Evolutionary conservation across 441 rosid genomes (phyloP).

Genomic region (Francoa sonchifolia): DNA sequence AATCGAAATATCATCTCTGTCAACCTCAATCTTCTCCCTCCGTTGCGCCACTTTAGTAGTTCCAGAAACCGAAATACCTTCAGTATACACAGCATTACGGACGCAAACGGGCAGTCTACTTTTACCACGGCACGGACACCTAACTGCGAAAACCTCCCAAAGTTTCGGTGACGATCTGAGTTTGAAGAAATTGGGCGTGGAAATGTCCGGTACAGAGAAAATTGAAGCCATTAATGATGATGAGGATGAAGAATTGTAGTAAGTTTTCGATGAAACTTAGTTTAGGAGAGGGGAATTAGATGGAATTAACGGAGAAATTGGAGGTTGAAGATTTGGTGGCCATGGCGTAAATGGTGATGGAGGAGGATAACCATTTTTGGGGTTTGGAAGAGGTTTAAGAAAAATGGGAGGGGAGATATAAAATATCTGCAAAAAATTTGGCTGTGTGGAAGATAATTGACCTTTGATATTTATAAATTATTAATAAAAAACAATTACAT

Average conservation of each 20-base stretch:
- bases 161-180: constrained; percentile 26
- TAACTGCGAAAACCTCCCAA: constrained; percentile 21
- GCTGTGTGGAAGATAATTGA: no score
- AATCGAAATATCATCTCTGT: constrained; percentile 47
- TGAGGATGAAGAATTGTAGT: constrained; percentile 8
- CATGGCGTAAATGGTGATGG: no score
- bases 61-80: constrained; percentile 22
- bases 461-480: no score
- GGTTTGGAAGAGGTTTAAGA: no score
- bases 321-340: no score
- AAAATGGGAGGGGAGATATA: no score
- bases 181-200: constrained; percentile 30
- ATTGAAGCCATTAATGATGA: constrained; percentile 35
- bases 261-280: no score
- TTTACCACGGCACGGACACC: constrained; percentile 14
- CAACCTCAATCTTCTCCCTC: constrained; percentile 28
- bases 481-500: no score
- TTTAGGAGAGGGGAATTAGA: no score
- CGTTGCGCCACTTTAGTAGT: constrained; percentile 21
- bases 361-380: no score
- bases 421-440: no score
- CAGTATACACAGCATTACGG: constrained; percentile 30
- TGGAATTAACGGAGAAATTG: no score
- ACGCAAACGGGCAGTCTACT: constrained; percentile 17
- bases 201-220: constrained; percentile 23